Evolutionary conservation across 2,329 filamentous ascomycete genomes (phyloP).

Genomic region (Colletotrichum tropicale): DNA sequence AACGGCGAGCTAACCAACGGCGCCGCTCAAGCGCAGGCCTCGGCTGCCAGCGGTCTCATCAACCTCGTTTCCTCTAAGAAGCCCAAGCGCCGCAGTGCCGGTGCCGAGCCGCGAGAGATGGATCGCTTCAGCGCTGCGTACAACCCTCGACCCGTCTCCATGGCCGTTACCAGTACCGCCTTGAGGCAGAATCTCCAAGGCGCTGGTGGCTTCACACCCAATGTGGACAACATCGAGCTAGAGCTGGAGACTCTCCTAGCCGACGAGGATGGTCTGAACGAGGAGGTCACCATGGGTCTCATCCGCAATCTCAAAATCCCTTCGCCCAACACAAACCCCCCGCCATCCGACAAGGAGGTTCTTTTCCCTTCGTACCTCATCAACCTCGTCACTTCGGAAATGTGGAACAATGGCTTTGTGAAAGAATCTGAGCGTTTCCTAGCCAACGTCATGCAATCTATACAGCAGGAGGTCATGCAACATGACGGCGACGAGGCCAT

Average conservation of each 20-base stretch:
- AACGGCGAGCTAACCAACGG: slow-evolving; percentile 64
- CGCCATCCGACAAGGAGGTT: slow-evolving; percentile 97
- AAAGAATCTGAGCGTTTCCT: slow-evolving; percentile 99
- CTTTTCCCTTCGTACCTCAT: slow-evolving; percentile 98
- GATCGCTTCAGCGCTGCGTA: slow-evolving; percentile 93
- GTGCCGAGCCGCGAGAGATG: slow-evolving; percentile 80
- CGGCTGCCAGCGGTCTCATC: slow-evolving; percentile 79
- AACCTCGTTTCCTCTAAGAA: slow-evolving; percentile 98
- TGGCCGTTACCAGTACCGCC: slow-evolving; percentile 77
- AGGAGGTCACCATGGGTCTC: slow-evolving; percentile 94
- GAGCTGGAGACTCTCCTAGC: slow-evolving; percentile 93
- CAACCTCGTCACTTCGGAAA: slow-evolving; percentile 98
- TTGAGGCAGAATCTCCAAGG: slow-evolving; percentile 76
- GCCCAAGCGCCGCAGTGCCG: slow-evolving; percentile 91
- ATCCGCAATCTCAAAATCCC: slow-evolving; percentile 98
- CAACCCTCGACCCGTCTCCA: slow-evolving; percentile 94
- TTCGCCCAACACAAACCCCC: slow-evolving; percentile 81
- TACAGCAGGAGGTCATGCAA: slow-evolving; percentile 99
- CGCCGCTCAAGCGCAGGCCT: slow-evolving; percentile 46
- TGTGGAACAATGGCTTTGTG: slow-evolving; percentile 99
- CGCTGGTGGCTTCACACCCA: slow-evolving; percentile 78
- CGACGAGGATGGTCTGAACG: slow-evolving; percentile 94
- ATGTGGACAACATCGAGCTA: slow-evolving; percentile 88
- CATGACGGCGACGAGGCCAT: slow-evolving; percentile 97
- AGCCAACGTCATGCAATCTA: slow-evolving; percentile 99